Evolutionary conservation across 495 filamentous ascomycete species (phyloP), one percentile per base, ranked within the genome.

Genomic region (Annulohypoxylon bovei): DNA sequence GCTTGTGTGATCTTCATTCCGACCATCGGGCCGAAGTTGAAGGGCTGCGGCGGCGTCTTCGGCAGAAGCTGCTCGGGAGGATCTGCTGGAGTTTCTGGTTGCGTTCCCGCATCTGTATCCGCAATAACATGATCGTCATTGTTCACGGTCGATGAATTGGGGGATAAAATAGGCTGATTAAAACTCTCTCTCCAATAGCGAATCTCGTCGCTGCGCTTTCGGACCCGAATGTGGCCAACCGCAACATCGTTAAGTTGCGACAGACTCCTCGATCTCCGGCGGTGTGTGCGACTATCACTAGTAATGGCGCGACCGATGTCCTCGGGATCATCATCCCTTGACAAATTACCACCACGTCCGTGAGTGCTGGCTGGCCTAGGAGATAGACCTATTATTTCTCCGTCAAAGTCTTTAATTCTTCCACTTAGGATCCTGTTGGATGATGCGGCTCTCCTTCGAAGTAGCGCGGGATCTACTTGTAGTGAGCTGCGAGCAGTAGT

Each of bases 181-280:
- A 84, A 85, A 22, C 84, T 86, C 72, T 85, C 82, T 42, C 85
- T 79, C 85, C 85, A 87, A 66, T 84, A 86, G 20, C 84, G 84
- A 23, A 87, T 86, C 72, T 88, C 86, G 42, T 87, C 86, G 65
- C 85, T 87, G 14, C 85, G 79, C 39, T 85, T 80, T 35, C 86
- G 81, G 11, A 74, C 68, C 9, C 59, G 75, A 1, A 62, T 62
- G 11, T 70, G 76, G 4, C 35, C 33, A 6, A 68, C 72, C 1
- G 71, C 69, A 33, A 78, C 68, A 46, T 82, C 80, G 47, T 81
- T 76, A n/a, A 86, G 75, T n/a, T 84, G 83, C 20, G 82, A 84
- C 25, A 87, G 72, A 70, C 85, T 87, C 40, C 84, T 78, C 6
- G 86, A 88, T 53, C 85, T 81, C 49, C 86, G 79, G 27, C 83